Percentiles rank a stretch among this genome's conserved stretches.
phyloP scores from a whole-genome alignment of 1,139 yeast species.

The Candida dubliniensis region DNA sequence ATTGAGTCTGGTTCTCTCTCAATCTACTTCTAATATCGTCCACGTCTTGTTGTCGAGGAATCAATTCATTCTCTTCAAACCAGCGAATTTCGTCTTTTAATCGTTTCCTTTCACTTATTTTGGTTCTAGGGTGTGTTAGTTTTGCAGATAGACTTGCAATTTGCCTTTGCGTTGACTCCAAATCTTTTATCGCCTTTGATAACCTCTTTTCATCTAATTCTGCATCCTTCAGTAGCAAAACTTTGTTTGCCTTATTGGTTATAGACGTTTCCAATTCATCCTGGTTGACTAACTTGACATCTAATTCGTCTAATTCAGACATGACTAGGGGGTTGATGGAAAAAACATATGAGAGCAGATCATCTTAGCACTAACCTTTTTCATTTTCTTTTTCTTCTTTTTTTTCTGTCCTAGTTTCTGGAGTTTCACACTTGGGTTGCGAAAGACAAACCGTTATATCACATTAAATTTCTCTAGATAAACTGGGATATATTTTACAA shows the following conservation, averaged over 20 bases:
- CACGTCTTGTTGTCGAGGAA: conserved; percentile 57
- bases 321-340: not conserved
- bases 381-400: no score
- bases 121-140: conserved; percentile 53
- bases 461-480: no score
- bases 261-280: conserved; percentile 70
- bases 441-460: no score
- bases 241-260: conserved; percentile 66
- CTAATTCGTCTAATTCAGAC: conserved; percentile 13
- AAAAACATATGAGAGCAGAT: no score
- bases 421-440: no score
- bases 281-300: conserved; percentile 65
- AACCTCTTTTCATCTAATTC: conserved; percentile 76
- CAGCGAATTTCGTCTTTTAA: conserved; percentile 56
- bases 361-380: no score
- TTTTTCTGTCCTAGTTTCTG: not conserved
- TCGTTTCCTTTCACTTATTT: conserved; percentile 64
- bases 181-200: conserved; percentile 56
- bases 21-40: conserved; percentile 64
- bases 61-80: conserved; percentile 52
- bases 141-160: conserved; percentile 48
- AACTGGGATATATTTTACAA: no score
- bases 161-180: conserved; percentile 44
- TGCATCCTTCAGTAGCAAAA: conserved; percentile 58
- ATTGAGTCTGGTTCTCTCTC: conserved; percentile 18